A percentile compares a stretch with the other conserved stretches of the same genome.
Evolutionary conservation across 306 rosid species (phyloP).

Genomic region (Quercus variabilis): DNA sequence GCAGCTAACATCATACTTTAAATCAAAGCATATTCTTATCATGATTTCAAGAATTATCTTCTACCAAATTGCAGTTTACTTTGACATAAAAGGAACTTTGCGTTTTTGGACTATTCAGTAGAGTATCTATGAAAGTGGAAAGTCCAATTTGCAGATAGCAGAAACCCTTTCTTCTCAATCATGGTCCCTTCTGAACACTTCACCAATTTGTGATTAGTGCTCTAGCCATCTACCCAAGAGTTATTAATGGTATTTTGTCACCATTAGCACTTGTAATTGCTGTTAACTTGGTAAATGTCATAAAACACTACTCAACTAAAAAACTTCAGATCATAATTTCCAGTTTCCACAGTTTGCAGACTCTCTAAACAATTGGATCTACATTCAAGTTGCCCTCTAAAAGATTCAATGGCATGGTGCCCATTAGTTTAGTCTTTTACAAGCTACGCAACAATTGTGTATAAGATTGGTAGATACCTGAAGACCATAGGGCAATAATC

Average conservation of each 20-base stretch:
- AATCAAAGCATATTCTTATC: not conserved
- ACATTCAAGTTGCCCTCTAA: not conserved
- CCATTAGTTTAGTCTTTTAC: not conserved
- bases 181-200: not conserved
- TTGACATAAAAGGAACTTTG: not conserved
- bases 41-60: not conserved
- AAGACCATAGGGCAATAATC: conserved; percentile 99
- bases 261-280: not conserved
- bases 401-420: conserved; percentile 26
- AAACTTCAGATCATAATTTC: not conserved
- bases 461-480: conserved; percentile 54
- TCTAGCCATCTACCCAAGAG: not conserved
- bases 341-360: not conserved
- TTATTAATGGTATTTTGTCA: not conserved
- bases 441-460: conserved; percentile 5
- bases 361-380: not conserved
- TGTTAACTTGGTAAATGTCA: not conserved
- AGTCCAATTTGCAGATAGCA: not conserved
- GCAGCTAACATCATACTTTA: not conserved
- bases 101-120: not conserved
- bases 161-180: not conserved
- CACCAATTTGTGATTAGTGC: not conserved
- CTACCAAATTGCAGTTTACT: not conserved
- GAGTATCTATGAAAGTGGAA: not conserved
- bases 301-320: not conserved